Evolutionary conservation across 1,139 yeast genomes (phyloP).

Genomic region (Yamadazyma pseudoaaseri): DNA sequence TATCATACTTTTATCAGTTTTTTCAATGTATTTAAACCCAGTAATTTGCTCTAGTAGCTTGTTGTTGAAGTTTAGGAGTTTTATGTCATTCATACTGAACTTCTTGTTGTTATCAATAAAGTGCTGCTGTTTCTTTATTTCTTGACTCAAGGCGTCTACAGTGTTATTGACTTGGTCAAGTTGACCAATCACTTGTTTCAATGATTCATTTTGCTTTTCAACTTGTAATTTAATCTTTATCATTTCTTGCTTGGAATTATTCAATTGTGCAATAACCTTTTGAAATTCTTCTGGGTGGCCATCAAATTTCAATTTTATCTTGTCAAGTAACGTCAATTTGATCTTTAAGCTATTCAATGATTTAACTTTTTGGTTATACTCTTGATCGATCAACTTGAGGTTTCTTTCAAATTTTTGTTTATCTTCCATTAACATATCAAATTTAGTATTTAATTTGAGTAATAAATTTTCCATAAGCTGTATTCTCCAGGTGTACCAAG

Average conservation of each 20-base stretch:
- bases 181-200: conserved; percentile 13
- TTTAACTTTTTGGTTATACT: conserved; percentile 14
- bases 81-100: conserved; percentile 26
- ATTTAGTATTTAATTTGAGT: conserved; percentile 32
- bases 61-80: conserved; percentile 21
- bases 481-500: conserved; percentile 62
- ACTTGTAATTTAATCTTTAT: conserved; percentile 13
- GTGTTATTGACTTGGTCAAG: conserved; percentile 17
- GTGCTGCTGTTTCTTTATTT: conserved; percentile 17
- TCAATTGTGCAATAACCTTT: conserved; percentile 12
- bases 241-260: conserved; percentile 15
- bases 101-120: conserved; percentile 20
- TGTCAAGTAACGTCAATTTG: conserved; percentile 22
- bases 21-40: conserved; percentile 17
- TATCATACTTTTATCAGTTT: conserved; percentile 11
- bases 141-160: conserved; percentile 15
- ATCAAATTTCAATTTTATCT: conserved; percentile 18
- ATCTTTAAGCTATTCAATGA: conserved; percentile 17
- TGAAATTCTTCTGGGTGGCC: conserved; percentile 17
- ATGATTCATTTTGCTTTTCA: conserved; percentile 10
- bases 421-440: conserved; percentile 25
- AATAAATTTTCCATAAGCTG: conserved; percentile 40
- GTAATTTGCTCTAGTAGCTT: conserved; percentile 24
- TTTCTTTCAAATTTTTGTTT: conserved; percentile 21
- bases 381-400: conserved; percentile 19